Evolutionary conservation across 2,329 filamentous ascomycete genomes (phyloP).

Genomic region (Cephalotrichum gorgonifer): DNA sequence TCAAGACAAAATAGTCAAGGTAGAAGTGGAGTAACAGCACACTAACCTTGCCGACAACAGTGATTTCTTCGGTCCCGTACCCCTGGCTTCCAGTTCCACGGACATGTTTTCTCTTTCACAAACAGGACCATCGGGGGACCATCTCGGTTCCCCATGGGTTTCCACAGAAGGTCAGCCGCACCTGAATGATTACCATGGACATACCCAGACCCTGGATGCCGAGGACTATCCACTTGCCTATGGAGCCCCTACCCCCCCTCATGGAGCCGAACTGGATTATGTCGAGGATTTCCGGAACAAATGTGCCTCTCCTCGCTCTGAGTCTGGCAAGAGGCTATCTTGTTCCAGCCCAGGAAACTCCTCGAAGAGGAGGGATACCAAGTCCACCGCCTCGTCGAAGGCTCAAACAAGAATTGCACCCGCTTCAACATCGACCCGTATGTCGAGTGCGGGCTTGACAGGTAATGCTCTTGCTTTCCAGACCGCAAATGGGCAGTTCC

Average conservation of each 20-base stretch:
- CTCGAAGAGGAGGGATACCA: slow-evolving; percentile 4
- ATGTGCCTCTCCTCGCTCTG: slow-evolving; percentile 26
- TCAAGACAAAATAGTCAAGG: slow-evolving; percentile 17
- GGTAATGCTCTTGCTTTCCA: slow-evolving; percentile 36
- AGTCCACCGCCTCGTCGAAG: slow-evolving; percentile 1
- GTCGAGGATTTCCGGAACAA: slow-evolving; percentile 35
- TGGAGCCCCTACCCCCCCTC: slow-evolving; percentile 5
- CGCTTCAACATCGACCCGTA: slow-evolving; percentile 25
- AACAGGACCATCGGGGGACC: slow-evolving; percentile 47
- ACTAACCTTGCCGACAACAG: slow-evolving; percentile 39
- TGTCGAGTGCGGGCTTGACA: slow-evolving; percentile 42
- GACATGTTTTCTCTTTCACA: slow-evolving; percentile 50
- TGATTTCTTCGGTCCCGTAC: slow-evolving; percentile 43
- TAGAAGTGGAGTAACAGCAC: slow-evolving; percentile 40
- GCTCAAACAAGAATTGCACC: slow-evolving; percentile 17
- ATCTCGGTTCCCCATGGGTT: slow-evolving; percentile 46
- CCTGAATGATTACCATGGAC: slow-evolving; percentile 43
- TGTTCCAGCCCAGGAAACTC: slow-evolving; percentile 1
- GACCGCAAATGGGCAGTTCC: slow-evolving; percentile 26
- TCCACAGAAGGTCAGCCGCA: slow-evolving; percentile 49
- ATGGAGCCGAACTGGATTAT: slow-evolving; percentile 28
- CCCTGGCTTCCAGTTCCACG: slow-evolving; percentile 35
- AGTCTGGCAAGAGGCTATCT: slow-evolving; percentile 4
- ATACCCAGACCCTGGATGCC: slow-evolving; percentile 22
- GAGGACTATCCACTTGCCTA: slow-evolving; percentile 6